Conservation (phyloP, 345 rosid species). For the Populus simonii region DNA sequence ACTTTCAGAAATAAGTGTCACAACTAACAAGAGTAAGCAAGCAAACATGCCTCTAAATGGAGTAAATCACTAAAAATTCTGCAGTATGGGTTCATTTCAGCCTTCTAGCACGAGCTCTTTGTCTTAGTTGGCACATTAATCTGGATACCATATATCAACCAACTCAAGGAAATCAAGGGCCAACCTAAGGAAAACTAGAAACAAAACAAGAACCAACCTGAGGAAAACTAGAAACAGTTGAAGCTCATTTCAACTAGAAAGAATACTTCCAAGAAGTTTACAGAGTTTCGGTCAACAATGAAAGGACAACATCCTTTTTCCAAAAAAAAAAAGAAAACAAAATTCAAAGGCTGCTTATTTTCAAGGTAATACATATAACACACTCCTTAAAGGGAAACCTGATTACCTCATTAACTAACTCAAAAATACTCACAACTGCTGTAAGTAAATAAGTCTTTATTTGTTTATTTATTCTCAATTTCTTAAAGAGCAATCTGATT, state of each 20-base stretch:
- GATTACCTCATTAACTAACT: background rate
- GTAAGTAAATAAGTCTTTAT: background rate
- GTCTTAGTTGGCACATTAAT: background rate
- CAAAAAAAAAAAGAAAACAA: background rate
- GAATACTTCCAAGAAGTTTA: background rate
- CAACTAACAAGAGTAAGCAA: background rate
- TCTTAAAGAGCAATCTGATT: background rate
- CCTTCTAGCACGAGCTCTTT: background rate
- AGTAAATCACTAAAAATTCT: background rate
- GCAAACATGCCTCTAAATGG: background rate
- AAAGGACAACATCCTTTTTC: background rate
- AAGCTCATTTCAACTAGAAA: background rate
- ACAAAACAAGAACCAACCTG: background rate
- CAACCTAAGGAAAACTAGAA: background rate
- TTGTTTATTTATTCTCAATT: background rate
- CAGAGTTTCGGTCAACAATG: background rate
- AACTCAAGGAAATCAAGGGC: background rate
- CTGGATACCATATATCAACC: background rate
- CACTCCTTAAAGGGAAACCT: background rate
- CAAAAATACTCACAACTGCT: background rate
- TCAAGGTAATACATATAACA: background rate
- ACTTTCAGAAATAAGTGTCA: background rate
- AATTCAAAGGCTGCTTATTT: background rate
- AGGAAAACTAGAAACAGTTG: background rate
- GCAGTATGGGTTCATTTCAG: background rate